Evolutionary conservation across 495 filamentous ascomycete genomes (phyloP), one percentile per base, ranked within the genome.

Genomic region (Annulohypoxylon stygium): DNA sequence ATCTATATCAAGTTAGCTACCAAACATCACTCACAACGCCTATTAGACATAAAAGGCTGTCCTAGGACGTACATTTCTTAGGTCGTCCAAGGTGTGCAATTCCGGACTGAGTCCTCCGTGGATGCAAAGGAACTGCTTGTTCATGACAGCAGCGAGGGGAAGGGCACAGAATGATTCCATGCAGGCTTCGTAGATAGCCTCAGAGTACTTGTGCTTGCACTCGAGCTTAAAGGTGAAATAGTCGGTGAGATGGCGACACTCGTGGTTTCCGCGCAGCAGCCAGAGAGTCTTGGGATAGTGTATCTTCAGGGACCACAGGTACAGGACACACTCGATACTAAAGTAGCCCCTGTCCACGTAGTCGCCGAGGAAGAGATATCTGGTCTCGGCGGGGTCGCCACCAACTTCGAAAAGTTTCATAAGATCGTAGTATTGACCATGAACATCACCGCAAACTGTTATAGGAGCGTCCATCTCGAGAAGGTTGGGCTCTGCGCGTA

Each of bases 221-320:
- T 99, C 96, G 62, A 99, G 88, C 86, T 98, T 98, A 86, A 99
- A 99, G 59, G 96, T 99, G 85, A 99, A 99, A 86, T 99, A 99
- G 79, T 99, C 96, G 26, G 96, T 99, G 86, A 99, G 86, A 84
- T 99, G 96, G 77, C 96, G 90, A 81, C 96, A 99, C 85, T 99
- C 96, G 83, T 99, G 96, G 79, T 99, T 99, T 74, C 96, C 96
- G 67, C 96, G 91, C 73, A 99, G 88, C 76, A 99, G 85, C 96
- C 96, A 99, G 55, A 99, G 91, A 3, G 93, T 95, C 78, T 97
- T 94, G 10, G 96, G 96, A 78, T 99, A 98, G 91, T 97, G 97
- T 80, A 99, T 98, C 88, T 99, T 99, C 76, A 99, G 84, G 10
- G 94, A 92, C 96, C 96, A 99, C 30, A 99, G 89, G 78, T 98